A percentile compares a stretch with the other conserved stretches of the same genome.
Conservation (phyloP, 768 basidiomycete genomes). For the Pseudohyphozyma bogoriensis region DNA sequence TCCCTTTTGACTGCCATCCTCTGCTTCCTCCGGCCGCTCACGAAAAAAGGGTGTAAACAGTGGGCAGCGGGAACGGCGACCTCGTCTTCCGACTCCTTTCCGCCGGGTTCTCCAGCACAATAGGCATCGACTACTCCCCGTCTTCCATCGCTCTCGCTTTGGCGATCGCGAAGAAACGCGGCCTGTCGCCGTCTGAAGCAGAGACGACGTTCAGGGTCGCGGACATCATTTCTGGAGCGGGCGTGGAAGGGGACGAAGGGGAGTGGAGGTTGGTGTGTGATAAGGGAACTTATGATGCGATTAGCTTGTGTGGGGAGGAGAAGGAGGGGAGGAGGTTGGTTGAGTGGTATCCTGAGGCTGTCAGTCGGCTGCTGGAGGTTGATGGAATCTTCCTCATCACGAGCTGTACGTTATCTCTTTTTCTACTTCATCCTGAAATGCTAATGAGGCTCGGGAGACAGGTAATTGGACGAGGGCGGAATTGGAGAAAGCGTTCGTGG, state of each 20-base stretch:
- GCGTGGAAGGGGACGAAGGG: constrained; percentile 18
- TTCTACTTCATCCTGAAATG: neutral
- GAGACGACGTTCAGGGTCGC: constrained; percentile 7
- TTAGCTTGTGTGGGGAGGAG: constrained; percentile 36
- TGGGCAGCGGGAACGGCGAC: constrained; percentile 33
- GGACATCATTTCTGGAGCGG: constrained; percentile 23
- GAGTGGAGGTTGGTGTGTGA: constrained; percentile 40
- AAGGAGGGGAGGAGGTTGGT: constrained; percentile 34
- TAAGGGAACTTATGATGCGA: constrained; percentile 44
- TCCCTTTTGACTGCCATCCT: neutral
- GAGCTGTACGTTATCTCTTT: constrained; percentile 26
- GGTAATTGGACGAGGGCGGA: constrained; percentile 43
- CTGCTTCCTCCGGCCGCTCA: neutral
- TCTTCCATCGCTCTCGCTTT: constrained; percentile 36
- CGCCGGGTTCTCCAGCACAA: constrained; percentile 33
- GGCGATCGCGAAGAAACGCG: constrained; percentile 25
- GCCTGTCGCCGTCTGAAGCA: neutral
- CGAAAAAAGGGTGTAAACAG: neutral
- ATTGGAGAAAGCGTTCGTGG: constrained; percentile 36
- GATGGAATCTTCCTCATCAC: constrained; percentile 42
- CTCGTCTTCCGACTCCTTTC: constrained; percentile 31
- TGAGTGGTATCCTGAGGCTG: constrained; percentile 38
- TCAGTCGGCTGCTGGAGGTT: constrained; percentile 35
- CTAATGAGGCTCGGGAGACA: neutral
- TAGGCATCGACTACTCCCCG: constrained; percentile 42